phyloP scores from a whole-genome alignment of 345 rosid species.

The Hirschfeldia incana region DNA sequence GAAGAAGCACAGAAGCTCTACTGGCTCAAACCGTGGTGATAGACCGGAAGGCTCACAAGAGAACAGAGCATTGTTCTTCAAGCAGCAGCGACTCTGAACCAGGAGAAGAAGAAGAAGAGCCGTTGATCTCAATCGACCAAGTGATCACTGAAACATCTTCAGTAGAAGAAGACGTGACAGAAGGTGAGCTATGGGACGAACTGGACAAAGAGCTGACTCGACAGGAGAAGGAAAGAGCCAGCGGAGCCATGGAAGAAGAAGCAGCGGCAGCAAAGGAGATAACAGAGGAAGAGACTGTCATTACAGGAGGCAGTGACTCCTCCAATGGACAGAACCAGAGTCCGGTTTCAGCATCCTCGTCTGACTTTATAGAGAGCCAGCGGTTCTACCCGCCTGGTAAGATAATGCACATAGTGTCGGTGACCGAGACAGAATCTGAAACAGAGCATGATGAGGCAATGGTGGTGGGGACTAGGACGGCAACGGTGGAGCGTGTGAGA shows the following conservation, averaged over 20 bases:
- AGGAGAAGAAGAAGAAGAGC: conserved; percentile 92
- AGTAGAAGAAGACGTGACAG: conserved; percentile 52
- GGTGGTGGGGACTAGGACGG: conserved; percentile 14
- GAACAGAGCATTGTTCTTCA: conserved; percentile 43
- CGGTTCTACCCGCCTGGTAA: conserved; percentile 87
- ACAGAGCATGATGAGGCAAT: conserved; percentile 34
- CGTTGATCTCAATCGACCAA: conserved; percentile 47
- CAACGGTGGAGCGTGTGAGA: conserved; percentile 43
- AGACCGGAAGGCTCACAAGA: conserved; percentile 35
- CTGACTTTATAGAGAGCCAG: conserved; percentile 59
- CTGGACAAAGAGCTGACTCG: conserved; percentile 81
- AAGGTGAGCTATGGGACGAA: conserved; percentile 85
- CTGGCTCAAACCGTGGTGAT: conserved; percentile 38
- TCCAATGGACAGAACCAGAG: conserved; percentile 45
- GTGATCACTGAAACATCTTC: conserved; percentile 42
- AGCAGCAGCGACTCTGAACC: conserved; percentile 53
- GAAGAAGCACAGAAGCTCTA: conserved; percentile 49
- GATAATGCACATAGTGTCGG: conserved; percentile 75
- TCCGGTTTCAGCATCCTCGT: conserved; percentile 37
- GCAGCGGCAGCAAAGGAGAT: conserved; percentile 78
- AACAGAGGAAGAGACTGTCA: conserved; percentile 65
- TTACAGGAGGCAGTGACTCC: conserved; percentile 16
- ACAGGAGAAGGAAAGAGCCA: conserved; percentile 56
- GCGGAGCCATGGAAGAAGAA: conserved; percentile 68
- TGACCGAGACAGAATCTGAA: conserved; percentile 40